Evolutionary conservation across 345 rosid genomes (phyloP).

Genomic region (Clarkia xantiana): DNA sequence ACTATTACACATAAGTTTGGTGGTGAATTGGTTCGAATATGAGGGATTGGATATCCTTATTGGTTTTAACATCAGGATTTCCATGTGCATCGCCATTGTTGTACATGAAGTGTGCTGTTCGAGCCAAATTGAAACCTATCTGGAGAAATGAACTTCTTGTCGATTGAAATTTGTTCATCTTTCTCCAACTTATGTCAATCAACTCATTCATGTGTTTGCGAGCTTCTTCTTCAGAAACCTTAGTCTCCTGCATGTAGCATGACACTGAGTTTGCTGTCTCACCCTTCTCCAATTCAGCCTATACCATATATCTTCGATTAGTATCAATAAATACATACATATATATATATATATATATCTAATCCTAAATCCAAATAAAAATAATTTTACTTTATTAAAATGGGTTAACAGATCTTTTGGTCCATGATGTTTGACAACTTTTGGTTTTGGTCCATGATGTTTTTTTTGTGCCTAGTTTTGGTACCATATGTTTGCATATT

Average conservation of each 20-base stretch:
- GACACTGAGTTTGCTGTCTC: slow-evolving; percentile 16
- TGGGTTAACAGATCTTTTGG: too few relatives aligned
- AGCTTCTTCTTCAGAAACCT: slow-evolving; percentile 17
- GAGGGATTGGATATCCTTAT: slow-evolving; percentile 13
- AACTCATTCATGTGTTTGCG: slow-evolving; percentile 8
- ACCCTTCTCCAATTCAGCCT: slow-evolving; percentile 31
- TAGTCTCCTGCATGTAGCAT: slow-evolving; percentile 22
- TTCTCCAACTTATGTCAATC: slow-evolving; percentile 24
- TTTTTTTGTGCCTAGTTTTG: too few relatives aligned
- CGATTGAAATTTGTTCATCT: slow-evolving; percentile 20
- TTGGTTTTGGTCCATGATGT: too few relatives aligned
- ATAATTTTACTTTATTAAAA: too few relatives aligned
- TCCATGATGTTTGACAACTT: too few relatives aligned
- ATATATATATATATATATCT: too few relatives aligned
- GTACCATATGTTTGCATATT: too few relatives aligned
- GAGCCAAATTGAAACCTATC: slow-evolving; percentile 16
- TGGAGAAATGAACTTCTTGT: slow-evolving; percentile 10
- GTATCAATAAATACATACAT: too few relatives aligned
- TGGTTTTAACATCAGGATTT: slow-evolving; percentile 13
- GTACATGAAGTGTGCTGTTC: slow-evolving; percentile 19
- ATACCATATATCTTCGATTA: too few relatives aligned
- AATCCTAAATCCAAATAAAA: too few relatives aligned
- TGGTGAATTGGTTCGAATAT: slow-evolving; percentile 24
- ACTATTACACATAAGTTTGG: too few relatives aligned
- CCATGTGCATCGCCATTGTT: slow-evolving; percentile 34